Evolutionary conservation across 352 stramenopile species (phyloP).

Genomic region (Pythium utonaiense): DNA sequence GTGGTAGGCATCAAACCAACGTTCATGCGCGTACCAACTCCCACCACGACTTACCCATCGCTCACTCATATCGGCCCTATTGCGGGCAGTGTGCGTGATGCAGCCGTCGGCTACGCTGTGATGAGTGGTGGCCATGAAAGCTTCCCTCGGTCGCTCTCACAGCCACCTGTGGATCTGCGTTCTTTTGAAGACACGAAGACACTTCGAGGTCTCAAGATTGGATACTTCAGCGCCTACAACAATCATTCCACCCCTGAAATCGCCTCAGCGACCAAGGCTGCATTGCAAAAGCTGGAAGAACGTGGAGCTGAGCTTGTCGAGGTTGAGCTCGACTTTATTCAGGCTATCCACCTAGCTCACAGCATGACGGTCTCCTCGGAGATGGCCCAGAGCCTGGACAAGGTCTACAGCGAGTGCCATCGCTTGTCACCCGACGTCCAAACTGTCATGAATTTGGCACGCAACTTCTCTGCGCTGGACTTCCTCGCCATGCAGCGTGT

Average conservation of each 20-base stretch:
- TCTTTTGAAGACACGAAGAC: slow-evolving; percentile 56
- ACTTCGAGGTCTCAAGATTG: slow-evolving; percentile 67
- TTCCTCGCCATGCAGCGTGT: slow-evolving; percentile 84
- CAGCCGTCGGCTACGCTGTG: slow-evolving; percentile 79
- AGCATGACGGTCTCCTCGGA: slow-evolving; percentile 79
- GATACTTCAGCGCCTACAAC: slow-evolving; percentile 74
- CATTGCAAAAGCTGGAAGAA: slow-evolving; percentile 45
- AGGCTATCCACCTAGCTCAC: slow-evolving; percentile 78
- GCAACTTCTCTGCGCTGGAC: slow-evolving; percentile 67
- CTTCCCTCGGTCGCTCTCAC: slow-evolving; percentile 41
- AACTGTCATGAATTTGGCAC: slow-evolving; percentile 66
- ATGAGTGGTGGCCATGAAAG: slow-evolving; percentile 60
- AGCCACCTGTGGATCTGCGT: slow-evolving; percentile 43
- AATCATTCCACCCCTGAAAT: slow-evolving; percentile 71
- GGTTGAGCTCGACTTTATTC: slow-evolving; percentile 72
- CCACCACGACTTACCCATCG: slow-evolving; percentile 50
- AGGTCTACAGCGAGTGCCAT: slow-evolving; percentile 52
- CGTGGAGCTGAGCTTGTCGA: slow-evolving; percentile 72
- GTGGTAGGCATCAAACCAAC: slow-evolving; percentile 88
- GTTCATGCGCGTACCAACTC: slow-evolving; percentile 66
- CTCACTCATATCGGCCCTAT: slow-evolving; percentile 85
- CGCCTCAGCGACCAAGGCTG: slow-evolving; percentile 32
- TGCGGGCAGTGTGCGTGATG: slow-evolving; percentile 70
- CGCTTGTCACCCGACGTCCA: slow-evolving; percentile 70
- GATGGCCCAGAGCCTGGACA: slow-evolving; percentile 66